Conservation (phyloP, 2,329 filamentous ascomycete species). For the Talaromyces sp. region DNA sequence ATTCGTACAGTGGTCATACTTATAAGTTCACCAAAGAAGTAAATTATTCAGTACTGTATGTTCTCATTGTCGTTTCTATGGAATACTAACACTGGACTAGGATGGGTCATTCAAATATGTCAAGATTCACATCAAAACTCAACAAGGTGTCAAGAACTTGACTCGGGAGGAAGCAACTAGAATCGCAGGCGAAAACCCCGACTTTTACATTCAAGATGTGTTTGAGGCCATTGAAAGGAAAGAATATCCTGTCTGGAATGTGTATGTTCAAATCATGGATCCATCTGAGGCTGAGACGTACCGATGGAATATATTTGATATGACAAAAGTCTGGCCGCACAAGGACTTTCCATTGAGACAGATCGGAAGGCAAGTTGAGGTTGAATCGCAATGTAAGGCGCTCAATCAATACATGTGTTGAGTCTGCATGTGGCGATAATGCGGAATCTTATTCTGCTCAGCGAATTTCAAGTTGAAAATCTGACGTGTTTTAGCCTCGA, state of each 20-base stretch:
- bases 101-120: slow-evolving; percentile 66
- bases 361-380: slow-evolving; percentile 74
- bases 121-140: slow-evolving; percentile 55
- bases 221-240: slow-evolving; percentile 71
- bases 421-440: no score
- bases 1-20: slow-evolving; percentile 66
- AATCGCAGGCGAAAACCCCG: slow-evolving; percentile 70
- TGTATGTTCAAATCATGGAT: slow-evolving; percentile 73
- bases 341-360: slow-evolving; percentile 71
- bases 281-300: slow-evolving; percentile 73
- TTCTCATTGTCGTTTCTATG: no score
- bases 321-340: slow-evolving; percentile 82
- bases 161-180: slow-evolving; percentile 71
- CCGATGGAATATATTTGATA: slow-evolving; percentile 80
- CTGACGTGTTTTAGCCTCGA: slow-evolving; percentile 55
- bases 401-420: no score
- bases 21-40: slow-evolving; percentile 62
- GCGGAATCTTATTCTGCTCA: no score
- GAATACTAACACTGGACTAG: slow-evolving; percentile 3
- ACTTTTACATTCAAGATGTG: slow-evolving; percentile 77
- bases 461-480: not conserved
- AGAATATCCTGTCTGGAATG: slow-evolving; percentile 72
- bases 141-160: slow-evolving; percentile 51
- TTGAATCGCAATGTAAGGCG: slow-evolving; percentile 60
- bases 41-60: not conserved